A percentile compares a stretch with the other conserved stretches of the same genome.
Conservation (phyloP, 2,329 filamentous ascomycete species). For the Alternaria panax region DNA sequence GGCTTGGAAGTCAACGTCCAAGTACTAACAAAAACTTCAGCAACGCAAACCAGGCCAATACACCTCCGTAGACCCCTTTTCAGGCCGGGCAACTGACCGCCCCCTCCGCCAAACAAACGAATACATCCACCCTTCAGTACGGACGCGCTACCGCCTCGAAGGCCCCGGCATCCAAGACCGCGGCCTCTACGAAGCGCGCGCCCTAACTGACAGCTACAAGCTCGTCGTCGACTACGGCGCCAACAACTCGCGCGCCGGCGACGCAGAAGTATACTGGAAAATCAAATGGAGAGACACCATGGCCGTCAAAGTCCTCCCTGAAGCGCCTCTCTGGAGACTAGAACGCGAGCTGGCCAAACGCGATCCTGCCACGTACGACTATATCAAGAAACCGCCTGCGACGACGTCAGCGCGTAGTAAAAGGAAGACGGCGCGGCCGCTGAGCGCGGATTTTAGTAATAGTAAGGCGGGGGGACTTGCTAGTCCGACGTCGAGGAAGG, state of each 20-base stretch:
- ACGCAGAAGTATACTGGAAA: constrained; percentile 56
- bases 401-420: constrained; percentile 30
- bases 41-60: constrained; percentile 59
- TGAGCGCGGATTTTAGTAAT: constrained; percentile 25
- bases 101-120: constrained; percentile 59
- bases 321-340: constrained; percentile 55
- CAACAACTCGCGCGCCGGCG: constrained; percentile 31
- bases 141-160: constrained; percentile 53
- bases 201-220: constrained; percentile 57
- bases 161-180: constrained; percentile 58
- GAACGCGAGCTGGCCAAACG: constrained; percentile 54
- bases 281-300: constrained; percentile 46
- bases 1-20: no score
- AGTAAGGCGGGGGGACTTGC: constrained; percentile 11
- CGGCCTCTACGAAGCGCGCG: constrained; percentile 54
- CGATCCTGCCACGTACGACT: constrained; percentile 53
- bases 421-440: constrained; percentile 19
- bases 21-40: constrained; percentile 23
- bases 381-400: constrained; percentile 47
- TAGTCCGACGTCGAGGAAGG: constrained; percentile 11
- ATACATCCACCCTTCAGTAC: constrained; percentile 60
- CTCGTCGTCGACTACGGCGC: constrained; percentile 54
- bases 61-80: constrained; percentile 54
- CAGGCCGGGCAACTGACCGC: constrained; percentile 51
- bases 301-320: constrained; percentile 52